Percentiles rank a stretch among this genome's conserved stretches.
These are phyloP conservation scores for Capsella rubella DNA, from an alignment of 441 rosid genomes.

Conservation along the genomic window DNA sequence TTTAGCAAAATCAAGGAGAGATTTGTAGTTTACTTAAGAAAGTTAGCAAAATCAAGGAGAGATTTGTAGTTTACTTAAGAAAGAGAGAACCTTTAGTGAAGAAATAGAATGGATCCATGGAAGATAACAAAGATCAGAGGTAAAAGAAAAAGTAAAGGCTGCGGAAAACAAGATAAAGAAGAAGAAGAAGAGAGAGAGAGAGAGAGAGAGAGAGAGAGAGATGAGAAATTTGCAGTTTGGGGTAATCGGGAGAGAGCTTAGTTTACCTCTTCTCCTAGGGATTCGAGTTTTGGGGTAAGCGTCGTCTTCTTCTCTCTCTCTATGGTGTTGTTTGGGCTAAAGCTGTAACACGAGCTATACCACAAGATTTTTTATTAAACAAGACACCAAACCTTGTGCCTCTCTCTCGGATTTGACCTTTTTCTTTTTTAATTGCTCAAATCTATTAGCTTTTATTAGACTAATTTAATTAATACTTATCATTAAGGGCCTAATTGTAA, in stretches of 20 bases:
- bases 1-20: slow-evolving; percentile 9
- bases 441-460: no score
- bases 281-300: slow-evolving; percentile 45
- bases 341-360: slow-evolving; percentile 43
- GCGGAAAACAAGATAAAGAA: slow-evolving; percentile 35
- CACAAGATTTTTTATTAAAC: slow-evolving; percentile 49
- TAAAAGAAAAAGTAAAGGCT: neutral
- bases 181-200: neutral
- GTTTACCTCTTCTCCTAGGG: slow-evolving; percentile 34
- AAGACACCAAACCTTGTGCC: slow-evolving; percentile 50
- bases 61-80: neutral
- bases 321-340: slow-evolving; percentile 34
- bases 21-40: neutral
- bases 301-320: slow-evolving; percentile 10
- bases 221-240: slow-evolving; percentile 3
- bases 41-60: slow-evolving; percentile 12
- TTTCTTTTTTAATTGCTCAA: neutral
- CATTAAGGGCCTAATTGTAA: no score
- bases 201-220: neutral
- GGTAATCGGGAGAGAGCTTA: neutral
- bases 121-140: slow-evolving; percentile 38
- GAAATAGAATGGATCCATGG: slow-evolving; percentile 78
- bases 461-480: no score
- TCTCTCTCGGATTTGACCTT: slow-evolving; percentile 54
- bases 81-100: slow-evolving; percentile 66